phyloP scores from a whole-genome alignment of 2,329 filamentous ascomycete species.

The Trichoderma semiorbis region DNA sequence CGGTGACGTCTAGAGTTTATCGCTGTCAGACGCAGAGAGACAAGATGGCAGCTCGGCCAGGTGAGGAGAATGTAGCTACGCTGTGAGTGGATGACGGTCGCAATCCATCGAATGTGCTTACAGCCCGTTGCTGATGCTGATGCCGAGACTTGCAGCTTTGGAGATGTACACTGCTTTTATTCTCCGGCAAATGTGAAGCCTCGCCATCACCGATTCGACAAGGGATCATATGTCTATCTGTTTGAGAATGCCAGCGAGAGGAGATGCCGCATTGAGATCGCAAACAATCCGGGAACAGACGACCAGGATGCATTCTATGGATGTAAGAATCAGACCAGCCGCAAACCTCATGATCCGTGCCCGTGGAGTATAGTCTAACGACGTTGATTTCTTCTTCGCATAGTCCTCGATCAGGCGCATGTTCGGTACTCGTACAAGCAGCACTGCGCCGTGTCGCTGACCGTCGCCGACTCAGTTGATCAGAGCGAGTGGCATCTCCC shows the following conservation, averaged over 20 bases:
- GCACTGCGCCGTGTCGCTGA: conserved; percentile 65
- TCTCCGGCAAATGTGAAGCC: conserved; percentile 62
- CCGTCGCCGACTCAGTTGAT: conserved; percentile 53
- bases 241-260: conserved; percentile 69
- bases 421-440: conserved; percentile 73
- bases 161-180: conserved; percentile 77
- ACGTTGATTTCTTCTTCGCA: not conserved
- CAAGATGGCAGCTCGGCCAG: conserved; percentile 45
- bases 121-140: not conserved
- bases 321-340: conserved; percentile 49
- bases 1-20: not conserved
- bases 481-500: conserved; percentile 71
- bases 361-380: conserved; percentile 21
- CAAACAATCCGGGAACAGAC: conserved; percentile 69
- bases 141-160: conserved; percentile 53
- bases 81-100: conserved; percentile 39
- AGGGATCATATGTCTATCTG: conserved; percentile 74
- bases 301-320: conserved; percentile 79
- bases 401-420: conserved; percentile 63
- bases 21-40: not conserved
- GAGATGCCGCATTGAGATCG: conserved; percentile 69
- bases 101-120: not conserved
- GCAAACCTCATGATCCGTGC: not conserved
- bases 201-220: conserved; percentile 77
- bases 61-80: conserved; percentile 50